Evolutionary conservation across 2,329 filamentous ascomycete genomes (phyloP), one percentile per base, ranked within the genome.

Genomic region (Monosporascus sp.): DNA sequence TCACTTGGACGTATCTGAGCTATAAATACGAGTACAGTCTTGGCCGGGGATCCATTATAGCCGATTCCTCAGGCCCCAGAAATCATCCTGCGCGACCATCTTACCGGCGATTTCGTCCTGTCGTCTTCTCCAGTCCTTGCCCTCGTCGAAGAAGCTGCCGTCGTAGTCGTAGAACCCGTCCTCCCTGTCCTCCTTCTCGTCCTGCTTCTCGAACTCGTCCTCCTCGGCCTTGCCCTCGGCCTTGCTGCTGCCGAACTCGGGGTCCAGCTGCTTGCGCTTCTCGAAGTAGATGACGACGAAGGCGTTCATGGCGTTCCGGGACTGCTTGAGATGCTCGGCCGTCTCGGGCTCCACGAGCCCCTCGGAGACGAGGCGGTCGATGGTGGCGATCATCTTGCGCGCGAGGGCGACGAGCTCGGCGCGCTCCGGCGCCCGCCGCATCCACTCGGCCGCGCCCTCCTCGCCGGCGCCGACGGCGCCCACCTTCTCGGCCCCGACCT

Each of bases 311-410:
- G 36, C 27, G 41, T 62, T 64, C 9, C 61, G 60, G 25, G 45
- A 57, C 17, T 25, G 48, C 51, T 58, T 60, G 9, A 66, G 49
- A 24, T 48, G 36, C 22, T 56, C 52, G 27, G 52, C 49, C 7
- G 49, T 39, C 5, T 54, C 50, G n/a, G 54, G 41, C 15, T 57
- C 42, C 9, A 61, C 47, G 46, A 58, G 38, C 34, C 59, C 51
- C 27, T 56, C 51, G 34, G 46, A 53, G 39, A 60, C 52, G 15
- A 69, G 48, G 38, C 60, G 60, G 53, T 67, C 65, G 48, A 57
- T 60, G 17, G 63, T 59, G 31, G 62, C 60, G 48, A 63, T 58
- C 58, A 69, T 65, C 54, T 63, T 67, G 31, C 66, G 62, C 38
- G 61, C 62, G 20, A 69, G 56, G 3, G 63, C 58, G 7, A 63